Evolutionary conservation across 2,329 filamentous ascomycete genomes (phyloP).

Genomic region (Paecilomyces formosus): DNA sequence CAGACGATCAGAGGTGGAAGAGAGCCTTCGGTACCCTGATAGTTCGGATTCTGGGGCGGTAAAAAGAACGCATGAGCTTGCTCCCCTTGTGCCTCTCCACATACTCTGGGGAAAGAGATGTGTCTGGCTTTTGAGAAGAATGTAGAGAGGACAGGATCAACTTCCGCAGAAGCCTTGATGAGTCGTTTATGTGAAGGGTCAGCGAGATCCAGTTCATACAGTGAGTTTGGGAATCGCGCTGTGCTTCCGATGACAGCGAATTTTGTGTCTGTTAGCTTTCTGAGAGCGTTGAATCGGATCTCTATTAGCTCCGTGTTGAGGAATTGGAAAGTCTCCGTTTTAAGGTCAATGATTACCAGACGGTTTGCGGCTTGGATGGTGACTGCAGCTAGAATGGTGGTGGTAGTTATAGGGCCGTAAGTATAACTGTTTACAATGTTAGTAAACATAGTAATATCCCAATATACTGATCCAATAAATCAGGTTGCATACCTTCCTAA

Average conservation of each 20-base stretch:
- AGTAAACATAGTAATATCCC: background rate
- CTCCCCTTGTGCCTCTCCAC: constrained; percentile 15
- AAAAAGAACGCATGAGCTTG: constrained; percentile 42
- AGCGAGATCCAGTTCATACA: constrained; percentile 1
- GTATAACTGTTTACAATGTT: constrained; percentile 10
- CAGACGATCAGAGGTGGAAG: constrained; percentile 45
- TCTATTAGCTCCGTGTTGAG: constrained; percentile 23
- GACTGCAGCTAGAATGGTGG: constrained; percentile 27
- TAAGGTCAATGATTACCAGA: constrained; percentile 34
- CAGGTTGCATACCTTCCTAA: constrained; percentile 16
- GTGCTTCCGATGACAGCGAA: constrained; percentile 31
- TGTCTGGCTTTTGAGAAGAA: constrained; percentile 34
- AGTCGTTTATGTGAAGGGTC: background rate
- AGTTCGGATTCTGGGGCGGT: constrained; percentile 43
- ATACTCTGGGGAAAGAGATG: constrained; percentile 25
- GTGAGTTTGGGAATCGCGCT: background rate
- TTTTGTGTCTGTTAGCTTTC: constrained; percentile 25
- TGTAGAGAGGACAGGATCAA: constrained; percentile 1
- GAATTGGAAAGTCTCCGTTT: constrained; percentile 22
- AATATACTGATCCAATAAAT: background rate
- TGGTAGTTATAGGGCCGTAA: constrained; percentile 31
- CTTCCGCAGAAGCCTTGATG: constrained; percentile 1
- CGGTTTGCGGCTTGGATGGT: constrained; percentile 25
- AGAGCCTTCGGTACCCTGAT: constrained; percentile 25
- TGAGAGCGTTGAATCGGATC: constrained; percentile 28